Base-by-base conservation (phyloP, 2,329 filamentous ascomycete genomes). In the Aspergillus eucalypticola region DNA sequence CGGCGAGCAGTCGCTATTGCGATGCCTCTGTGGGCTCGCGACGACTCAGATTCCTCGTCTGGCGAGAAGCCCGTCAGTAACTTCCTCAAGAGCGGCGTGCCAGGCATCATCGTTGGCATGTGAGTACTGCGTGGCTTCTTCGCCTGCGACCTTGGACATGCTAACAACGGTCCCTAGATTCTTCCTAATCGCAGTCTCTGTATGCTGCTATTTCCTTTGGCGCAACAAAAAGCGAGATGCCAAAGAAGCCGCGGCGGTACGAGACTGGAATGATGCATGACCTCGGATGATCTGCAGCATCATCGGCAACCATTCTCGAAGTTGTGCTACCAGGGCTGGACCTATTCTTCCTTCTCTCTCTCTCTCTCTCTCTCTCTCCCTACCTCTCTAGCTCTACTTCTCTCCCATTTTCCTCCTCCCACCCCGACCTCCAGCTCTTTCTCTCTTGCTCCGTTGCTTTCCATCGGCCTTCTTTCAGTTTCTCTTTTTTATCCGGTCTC, bases 71-170 rank as follows among this genome's bases (percentile, higher is more conserved):
- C 64, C 6, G 55, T 58, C 39, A 64, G 59, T 32, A 64, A 53
- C 41, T 65, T 65, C 15, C 56, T 60, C n/a, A 65, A 64, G 53
- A 65, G 57, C 41, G 64, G 64, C 15, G 56, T 65, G 5, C 64
- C 64, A 21, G 64, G 52, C 29, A 65, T 65, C 48, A 61, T 65
- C 23, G 49, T 60, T 7, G 64, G 61, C 13, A 39, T 64, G 64
- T 65, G 59, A 11, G 63, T 65, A 11, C 10, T 17, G 5, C 5
- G 15, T 11, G 10, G 11, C 25, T 32, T 46, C 46, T 49, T 41
- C 35, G 11, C 11, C 32, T 10, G 11, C 41, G 23, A 21, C 19
- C 19, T 17, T 17, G 8, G n/a, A 27, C 50, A 8, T 15, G 29
- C 29, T 29, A 13, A 29, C 10, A 17, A 44, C 55, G 38, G 19